phyloP scores from a whole-genome alignment of 768 basidiomycete species.

The Pisolithus microcarpus region DNA sequence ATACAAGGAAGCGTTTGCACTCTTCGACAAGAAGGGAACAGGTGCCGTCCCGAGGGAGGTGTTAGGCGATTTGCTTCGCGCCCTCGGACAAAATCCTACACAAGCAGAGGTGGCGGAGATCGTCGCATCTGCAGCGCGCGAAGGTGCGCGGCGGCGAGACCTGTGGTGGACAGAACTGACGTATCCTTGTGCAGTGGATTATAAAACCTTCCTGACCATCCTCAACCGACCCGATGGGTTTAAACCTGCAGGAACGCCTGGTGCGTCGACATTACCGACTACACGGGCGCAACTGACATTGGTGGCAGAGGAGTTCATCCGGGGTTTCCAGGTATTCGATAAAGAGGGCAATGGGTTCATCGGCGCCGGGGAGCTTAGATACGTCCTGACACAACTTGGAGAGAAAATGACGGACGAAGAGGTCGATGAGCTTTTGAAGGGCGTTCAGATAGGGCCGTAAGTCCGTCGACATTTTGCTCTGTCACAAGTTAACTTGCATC shows the following conservation, averaged over 20 bases:
- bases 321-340: constrained; percentile 98
- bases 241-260: constrained; percentile 93
- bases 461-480: constrained; percentile 24
- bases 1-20: constrained; percentile 95
- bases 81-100: constrained; percentile 97
- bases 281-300: constrained; percentile 1
- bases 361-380: constrained; percentile 58
- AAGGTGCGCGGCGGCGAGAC: constrained; percentile 43
- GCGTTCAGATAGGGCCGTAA: constrained; percentile 84
- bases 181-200: constrained; percentile 59
- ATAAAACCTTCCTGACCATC: constrained; percentile 84
- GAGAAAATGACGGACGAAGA: constrained; percentile 99
- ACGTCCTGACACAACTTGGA: constrained; percentile 91
- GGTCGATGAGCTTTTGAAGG: constrained; percentile 95
- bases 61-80: constrained; percentile 87
- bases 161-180: not conserved
- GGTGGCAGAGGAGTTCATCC: constrained; percentile 91
- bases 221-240: constrained; percentile 94
- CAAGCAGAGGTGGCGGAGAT: constrained; percentile 94
- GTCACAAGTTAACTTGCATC: constrained; percentile 1
- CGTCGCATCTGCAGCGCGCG: constrained; percentile 60
- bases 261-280: constrained; percentile 34
- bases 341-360: constrained; percentile 69
- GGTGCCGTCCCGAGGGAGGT: constrained; percentile 84
- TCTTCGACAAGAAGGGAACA: constrained; percentile 95